Evolutionary conservation across 1,284 basidiomycete genomes (phyloP), one percentile per base, ranked within the genome.

Genomic region (Ganoderma sp.): DNA sequence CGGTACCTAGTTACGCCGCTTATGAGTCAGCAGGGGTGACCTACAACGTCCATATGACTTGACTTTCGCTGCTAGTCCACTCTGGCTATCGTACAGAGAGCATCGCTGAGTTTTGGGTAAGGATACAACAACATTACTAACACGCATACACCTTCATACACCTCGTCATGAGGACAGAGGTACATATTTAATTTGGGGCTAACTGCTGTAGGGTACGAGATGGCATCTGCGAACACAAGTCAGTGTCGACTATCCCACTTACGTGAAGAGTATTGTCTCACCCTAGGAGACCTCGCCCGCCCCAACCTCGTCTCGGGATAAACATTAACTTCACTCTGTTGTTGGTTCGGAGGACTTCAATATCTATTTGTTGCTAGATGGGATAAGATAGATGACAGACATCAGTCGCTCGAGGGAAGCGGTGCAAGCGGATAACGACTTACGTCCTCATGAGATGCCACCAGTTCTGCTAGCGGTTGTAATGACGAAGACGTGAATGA

Each of bases 241-340:
- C 25, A 56, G 48, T 54, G 7, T 15, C 15, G 9, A 12, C 17
- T 19, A 34, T 52, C 25, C 15, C 3, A 8, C 39, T 17, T 39
- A 10, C 37, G 15, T 57, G 8, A 66, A 45, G 17, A 56, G 60
- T 70, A 42, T 50, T 50, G 59, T 77, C 88, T 75, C 69, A 93
- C 93, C 95, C 95, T 37, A 97, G 81, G 76, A 92, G 83, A 15
- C 95, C 95, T 67, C 93, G 84, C 1, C 95, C 95, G 67, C 88
- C 89, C 90, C 90, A 91, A 7, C 84, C 87, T n/a, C 79, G 82
- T 65, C 84, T 78, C 3, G 90, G 90, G 10, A 81, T 86, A 28
- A 92, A 81, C 12, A 75, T 81, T 42, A 92, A 72, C 2, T 78
- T 77, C 8, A 84, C 63, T 42, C 75, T 75, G 62, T 80, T 76